These are phyloP conservation scores for Kwoniella mangroviensis DNA, from an alignment of 768 basidiomycete genomes.

Conservation along the genomic window DNA sequence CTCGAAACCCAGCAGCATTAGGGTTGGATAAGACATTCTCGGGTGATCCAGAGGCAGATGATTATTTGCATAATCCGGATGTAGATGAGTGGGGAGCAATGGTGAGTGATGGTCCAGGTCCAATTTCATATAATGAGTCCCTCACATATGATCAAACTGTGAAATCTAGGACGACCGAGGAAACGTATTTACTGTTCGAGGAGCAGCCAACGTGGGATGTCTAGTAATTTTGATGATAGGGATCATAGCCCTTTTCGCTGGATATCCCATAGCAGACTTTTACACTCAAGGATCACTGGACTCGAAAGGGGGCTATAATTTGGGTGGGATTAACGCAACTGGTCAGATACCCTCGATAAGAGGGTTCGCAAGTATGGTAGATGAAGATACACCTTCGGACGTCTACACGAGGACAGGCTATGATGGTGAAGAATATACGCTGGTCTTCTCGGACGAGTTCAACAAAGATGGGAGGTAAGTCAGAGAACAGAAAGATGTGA, in stretches of 20 bases:
- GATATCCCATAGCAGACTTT: conserved; percentile 79
- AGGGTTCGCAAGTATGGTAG: conserved; percentile 72
- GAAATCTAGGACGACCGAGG: conserved; percentile 46
- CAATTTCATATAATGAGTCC: background rate
- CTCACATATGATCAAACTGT: background rate
- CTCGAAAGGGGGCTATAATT: conserved; percentile 69
- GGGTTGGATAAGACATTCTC: background rate
- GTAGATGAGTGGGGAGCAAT: conserved; percentile 61
- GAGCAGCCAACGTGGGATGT: conserved; percentile 78
- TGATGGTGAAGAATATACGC: conserved; percentile 77
- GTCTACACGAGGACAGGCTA: conserved; percentile 69
- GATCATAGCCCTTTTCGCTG: conserved; percentile 84
- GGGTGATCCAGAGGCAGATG: conserved; percentile 72
- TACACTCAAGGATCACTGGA: conserved; percentile 52
- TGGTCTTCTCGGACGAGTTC: conserved; percentile 90
- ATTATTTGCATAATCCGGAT: conserved; percentile 83
- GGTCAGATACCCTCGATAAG: conserved; percentile 84
- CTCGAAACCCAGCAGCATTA: background rate
- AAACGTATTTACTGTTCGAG: conserved; percentile 77
- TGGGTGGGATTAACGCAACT: conserved; percentile 84
- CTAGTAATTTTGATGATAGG: conserved; percentile 71
- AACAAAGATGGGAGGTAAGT: conserved; percentile 64
- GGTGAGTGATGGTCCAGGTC: background rate
- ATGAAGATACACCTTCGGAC: conserved; percentile 71
- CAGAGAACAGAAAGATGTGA: background rate